These are phyloP conservation scores for Xylariaceae sp. DNA, from an alignment of 2,329 filamentous ascomycete genomes.

Conservation along the genomic window DNA sequence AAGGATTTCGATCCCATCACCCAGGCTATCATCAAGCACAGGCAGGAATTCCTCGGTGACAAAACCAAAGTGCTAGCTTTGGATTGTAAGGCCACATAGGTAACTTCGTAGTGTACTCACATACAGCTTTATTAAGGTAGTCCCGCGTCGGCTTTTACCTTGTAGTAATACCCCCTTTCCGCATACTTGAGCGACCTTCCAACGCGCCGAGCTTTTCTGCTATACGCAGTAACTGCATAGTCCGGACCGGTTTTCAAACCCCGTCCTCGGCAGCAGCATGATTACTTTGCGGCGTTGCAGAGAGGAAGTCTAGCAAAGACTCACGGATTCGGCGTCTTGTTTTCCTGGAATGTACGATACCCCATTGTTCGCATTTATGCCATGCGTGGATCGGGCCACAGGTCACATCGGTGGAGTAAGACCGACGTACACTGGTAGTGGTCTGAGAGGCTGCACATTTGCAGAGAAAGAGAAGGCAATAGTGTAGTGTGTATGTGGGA, in stretches of 20 bases:
- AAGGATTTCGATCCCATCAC: conserved; percentile 73
- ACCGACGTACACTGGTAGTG: conserved; percentile 11
- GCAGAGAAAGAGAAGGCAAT: conserved; percentile 20
- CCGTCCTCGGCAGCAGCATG: conserved; percentile 7
- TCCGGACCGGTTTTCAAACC: conserved; percentile 18
- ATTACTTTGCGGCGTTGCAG: conserved; percentile 23
- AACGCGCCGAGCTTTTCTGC: conserved; percentile 18
- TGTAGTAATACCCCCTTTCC: conserved; percentile 34
- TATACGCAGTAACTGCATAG: conserved; percentile 22
- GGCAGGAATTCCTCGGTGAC: conserved; percentile 69
- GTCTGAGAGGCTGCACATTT: conserved; percentile 4
- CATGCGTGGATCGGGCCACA: conserved; percentile 19
- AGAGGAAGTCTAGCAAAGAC: conserved; percentile 18
- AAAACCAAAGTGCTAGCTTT: conserved; percentile 67
- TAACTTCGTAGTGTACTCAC: conserved; percentile 41
- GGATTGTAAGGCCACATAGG: conserved; percentile 51
- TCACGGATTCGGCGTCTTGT: conserved; percentile 26
- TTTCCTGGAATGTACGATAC: conserved; percentile 32
- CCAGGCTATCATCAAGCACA: conserved; percentile 70
- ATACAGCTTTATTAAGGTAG: conserved; percentile 22
- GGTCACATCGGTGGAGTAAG: conserved; percentile 22
- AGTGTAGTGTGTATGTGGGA: conserved; percentile 15
- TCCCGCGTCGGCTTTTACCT: conserved; percentile 21
- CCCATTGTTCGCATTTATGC: conserved; percentile 28
- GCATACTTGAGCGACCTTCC: conserved; percentile 21